Conservation (phyloP, 1,284 basidiomycete genomes). For the Bondarzewia mesenterica region DNA sequence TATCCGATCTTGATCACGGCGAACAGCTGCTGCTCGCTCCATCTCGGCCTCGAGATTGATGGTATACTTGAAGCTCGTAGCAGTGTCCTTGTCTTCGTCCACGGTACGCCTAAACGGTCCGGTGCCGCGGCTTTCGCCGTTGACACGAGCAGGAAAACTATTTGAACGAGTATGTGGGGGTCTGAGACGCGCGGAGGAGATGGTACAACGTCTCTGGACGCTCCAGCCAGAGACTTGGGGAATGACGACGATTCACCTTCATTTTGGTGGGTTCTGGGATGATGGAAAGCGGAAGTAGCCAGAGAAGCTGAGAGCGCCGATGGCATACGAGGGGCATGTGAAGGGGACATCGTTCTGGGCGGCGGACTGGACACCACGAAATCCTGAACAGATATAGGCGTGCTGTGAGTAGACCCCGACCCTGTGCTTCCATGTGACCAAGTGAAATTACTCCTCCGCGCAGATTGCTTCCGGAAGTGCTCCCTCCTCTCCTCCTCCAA, state of each 20-base stretch:
- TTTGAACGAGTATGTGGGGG: background rate
- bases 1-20: background rate
- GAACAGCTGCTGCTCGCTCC: conserved; percentile 18
- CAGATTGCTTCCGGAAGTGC: conserved; percentile 6
- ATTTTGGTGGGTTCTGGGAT: conserved; percentile 29
- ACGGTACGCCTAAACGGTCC: conserved; percentile 47
- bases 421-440: conserved; percentile 6
- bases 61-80: conserved; percentile 62
- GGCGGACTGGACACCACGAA: conserved; percentile 32
- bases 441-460: conserved; percentile 1
- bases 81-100: conserved; percentile 53
- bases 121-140: conserved; percentile 19
- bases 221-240: background rate
- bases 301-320: conserved; percentile 69
- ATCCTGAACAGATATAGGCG: conserved; percentile 39
- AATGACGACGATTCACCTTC: background rate
- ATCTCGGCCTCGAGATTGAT: conserved; percentile 54
- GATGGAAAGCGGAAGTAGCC: conserved; percentile 50
- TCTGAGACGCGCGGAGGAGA: background rate
- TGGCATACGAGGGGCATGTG: conserved; percentile 28
- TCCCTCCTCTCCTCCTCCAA: conserved; percentile 33
- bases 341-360: conserved; percentile 25
- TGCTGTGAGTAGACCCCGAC: conserved; percentile 11
- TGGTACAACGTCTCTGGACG: background rate
- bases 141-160: background rate